Evolutionary conservation across 2,329 filamentous ascomycete species (phyloP).

Genomic region (Stachybotrys echinatus): DNA sequence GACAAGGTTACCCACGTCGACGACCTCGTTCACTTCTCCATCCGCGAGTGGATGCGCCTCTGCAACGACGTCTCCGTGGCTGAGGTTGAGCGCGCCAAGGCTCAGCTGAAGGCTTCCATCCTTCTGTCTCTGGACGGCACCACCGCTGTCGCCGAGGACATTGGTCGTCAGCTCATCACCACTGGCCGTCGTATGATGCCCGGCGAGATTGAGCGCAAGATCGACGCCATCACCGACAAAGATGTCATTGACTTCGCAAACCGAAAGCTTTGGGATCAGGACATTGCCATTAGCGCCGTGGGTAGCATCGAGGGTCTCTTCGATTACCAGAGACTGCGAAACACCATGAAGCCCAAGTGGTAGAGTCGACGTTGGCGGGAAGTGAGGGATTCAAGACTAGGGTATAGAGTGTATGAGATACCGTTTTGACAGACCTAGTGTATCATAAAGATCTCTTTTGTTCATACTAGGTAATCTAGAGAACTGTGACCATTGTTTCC

Average conservation of each 20-base stretch:
- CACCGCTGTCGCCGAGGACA: constrained; percentile 95
- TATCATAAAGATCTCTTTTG: constrained; percentile 45
- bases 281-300: constrained; percentile 88
- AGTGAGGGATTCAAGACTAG: constrained; percentile 28
- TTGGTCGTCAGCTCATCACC: constrained; percentile 96
- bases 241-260: constrained; percentile 96
- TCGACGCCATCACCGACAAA: constrained; percentile 86
- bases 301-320: constrained; percentile 84
- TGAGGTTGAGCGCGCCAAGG: constrained; percentile 97
- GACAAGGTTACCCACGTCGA: constrained; percentile 85
- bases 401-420: constrained; percentile 54
- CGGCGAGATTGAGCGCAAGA: constrained; percentile 88
- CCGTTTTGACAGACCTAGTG: constrained; percentile 44
- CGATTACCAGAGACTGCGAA: constrained; percentile 73
- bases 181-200: constrained; percentile 88
- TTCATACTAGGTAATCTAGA: constrained; percentile 26
- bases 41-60: constrained; percentile 96
- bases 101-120: constrained; percentile 97
- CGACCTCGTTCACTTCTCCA: constrained; percentile 95
- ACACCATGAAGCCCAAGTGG: constrained; percentile 82
- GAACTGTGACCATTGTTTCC: constrained; percentile 23
- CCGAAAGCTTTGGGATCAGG: constrained; percentile 95
- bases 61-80: constrained; percentile 81
- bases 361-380: constrained; percentile 27
- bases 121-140: constrained; percentile 96